Evolutionary conservation across 768 basidiomycete species (phyloP), one percentile per base, ranked within the genome.

Genomic region (Hypsizygus marmoreus): DNA sequence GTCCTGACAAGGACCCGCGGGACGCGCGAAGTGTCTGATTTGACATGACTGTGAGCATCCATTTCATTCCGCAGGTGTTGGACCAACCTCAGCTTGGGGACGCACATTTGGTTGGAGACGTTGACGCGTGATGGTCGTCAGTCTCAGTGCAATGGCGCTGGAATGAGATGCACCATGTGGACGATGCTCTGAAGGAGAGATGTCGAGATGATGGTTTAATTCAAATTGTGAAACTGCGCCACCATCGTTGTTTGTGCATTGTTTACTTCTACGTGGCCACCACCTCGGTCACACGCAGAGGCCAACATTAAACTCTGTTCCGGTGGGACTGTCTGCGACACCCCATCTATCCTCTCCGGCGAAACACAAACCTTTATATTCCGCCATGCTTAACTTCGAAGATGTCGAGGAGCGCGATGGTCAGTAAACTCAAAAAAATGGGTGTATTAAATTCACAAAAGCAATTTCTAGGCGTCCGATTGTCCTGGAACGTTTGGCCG

Each of bases 401-500:
- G 95, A 97, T 66, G 91, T 95, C 49, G 95, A 98, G 73, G 95
- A 97, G 67, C 82, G 91, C 58, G 95, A 98, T 68, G 95, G 93
- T 91, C 50, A 52, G 82, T 66, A 4, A 24, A 3, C 23, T 33
- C n/a, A 40, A 42, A 13, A 45, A 39, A 40, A 40, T 14, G 17
- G 30, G 7, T 30, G 20, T 30, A 40, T 31, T 25, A 40, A 34
- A 16, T 19, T 28, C n/a, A 9, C 22, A 40, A 8, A 29, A 40
- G 38, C 23, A 43, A 33, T 28, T 47, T 42, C 28, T 51, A 97
- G 94, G 95, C 55, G 85, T 97, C 35, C 82, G 95, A 44, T 78
- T 98, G 55, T 95, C 95, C 36, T 98, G 95, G 97, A 99, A 99
- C 68, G 91, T 95, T 47, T 99, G 93, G 92, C 94, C 95, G 2